Percentiles rank a stretch among this genome's conserved stretches.
Evolutionary conservation across 2,329 filamentous ascomycete genomes (phyloP).

Genomic region (Arthroderma sp.): DNA sequence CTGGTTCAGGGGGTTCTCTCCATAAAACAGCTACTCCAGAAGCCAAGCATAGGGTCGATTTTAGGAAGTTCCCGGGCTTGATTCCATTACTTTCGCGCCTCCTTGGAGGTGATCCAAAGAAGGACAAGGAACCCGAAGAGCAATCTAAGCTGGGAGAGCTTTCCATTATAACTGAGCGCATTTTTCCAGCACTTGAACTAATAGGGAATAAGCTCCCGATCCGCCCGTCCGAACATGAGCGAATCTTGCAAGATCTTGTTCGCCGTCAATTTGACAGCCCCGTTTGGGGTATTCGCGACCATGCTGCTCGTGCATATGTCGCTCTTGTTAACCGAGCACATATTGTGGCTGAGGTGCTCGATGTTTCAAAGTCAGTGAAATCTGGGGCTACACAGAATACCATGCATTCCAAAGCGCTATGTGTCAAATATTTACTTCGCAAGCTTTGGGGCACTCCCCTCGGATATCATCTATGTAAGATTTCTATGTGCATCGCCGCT

Average conservation of each 20-base stretch:
- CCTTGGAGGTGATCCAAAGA: slow-evolving; percentile 10
- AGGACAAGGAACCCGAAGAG: neutral
- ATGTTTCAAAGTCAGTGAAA: slow-evolving; percentile 14
- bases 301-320: slow-evolving; percentile 32
- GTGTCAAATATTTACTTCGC: slow-evolving; percentile 26
- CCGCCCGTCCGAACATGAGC: slow-evolving; percentile 20
- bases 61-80: slow-evolving; percentile 29
- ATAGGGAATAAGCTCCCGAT: slow-evolving; percentile 31
- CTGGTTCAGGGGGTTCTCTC: slow-evolving; percentile 36
- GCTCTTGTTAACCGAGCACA: slow-evolving; percentile 22
- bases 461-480: slow-evolving; percentile 24
- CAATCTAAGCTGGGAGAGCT: slow-evolving; percentile 4
- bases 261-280: slow-evolving; percentile 28
- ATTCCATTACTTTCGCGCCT: slow-evolving; percentile 25
- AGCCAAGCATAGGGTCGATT: slow-evolving; percentile 26
- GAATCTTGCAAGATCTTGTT: slow-evolving; percentile 21
- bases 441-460: slow-evolving; percentile 21
- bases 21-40: slow-evolving; percentile 32
- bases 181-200: slow-evolving; percentile 35
- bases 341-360: slow-evolving; percentile 19
- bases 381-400: slow-evolving; percentile 20
- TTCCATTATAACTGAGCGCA: slow-evolving; percentile 27
- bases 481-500: neutral
- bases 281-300: slow-evolving; percentile 35
- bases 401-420: slow-evolving; percentile 29